Evolutionary conservation across 163 green algal genomes (phyloP), one percentile per base, ranked within the genome.

Genomic region (Chlamydomonas reinhardtii): DNA sequence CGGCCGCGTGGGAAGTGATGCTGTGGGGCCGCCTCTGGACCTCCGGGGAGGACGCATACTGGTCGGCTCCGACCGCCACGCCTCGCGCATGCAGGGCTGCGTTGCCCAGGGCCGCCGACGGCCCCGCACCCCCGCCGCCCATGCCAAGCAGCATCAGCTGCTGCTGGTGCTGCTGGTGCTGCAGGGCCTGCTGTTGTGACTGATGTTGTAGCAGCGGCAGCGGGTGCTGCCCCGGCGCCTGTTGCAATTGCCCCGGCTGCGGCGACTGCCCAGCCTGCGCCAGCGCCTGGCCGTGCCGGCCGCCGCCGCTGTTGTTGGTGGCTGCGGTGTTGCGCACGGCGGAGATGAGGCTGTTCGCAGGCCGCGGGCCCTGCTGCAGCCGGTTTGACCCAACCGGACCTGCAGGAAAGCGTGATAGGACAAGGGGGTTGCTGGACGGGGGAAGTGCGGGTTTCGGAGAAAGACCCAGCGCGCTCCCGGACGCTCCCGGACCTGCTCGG

Each of bases 271-370:
- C 48, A 2, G 48, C 48, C 48, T 56, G 48, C 12, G 48, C 14
- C 48, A 56, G 48, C 12, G 48, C 48, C 48, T 56, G 48, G 48
- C 48, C 48, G 14, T 56, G 48, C 48, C 71, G 35, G 59, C 81
- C 37, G 27, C 27, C 61, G 20, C 69, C 31, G 9, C 2, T 48
- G n/a, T 71, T 74, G 14, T 75, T 88, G 32, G 73, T n/a, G n/a
- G n/a, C n/a, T n/a, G n/a, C n/a, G n/a, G n/a, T 76, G 29, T 89
- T 89, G 43, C 91, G 85, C 22, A 93, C 83, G 20, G 90, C 90
- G 11, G 88, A 92, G 8, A 93, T 91, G 2, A 93, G 83, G 89
- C 90, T 93, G 79, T 92, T 93, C 20, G 84, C 90, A 24, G 89
- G 90, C 34, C 88, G 64, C 5, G 76, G 64, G 16, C 74, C 71